phyloP scores from a whole-genome alignment of 306 rosid species.

The Citrullus mucosospermus region DNA sequence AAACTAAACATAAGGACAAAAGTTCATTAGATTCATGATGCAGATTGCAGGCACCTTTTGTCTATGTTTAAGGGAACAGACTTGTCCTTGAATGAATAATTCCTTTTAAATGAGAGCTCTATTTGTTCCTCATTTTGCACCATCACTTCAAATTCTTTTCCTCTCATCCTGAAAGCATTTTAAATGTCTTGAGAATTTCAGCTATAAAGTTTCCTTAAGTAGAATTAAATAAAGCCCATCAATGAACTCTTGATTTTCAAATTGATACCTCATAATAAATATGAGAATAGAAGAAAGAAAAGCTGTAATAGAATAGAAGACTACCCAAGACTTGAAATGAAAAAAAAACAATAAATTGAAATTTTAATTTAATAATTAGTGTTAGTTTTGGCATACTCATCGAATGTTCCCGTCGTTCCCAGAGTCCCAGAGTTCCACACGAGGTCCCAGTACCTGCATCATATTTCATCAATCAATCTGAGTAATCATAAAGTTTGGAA shows the following conservation, averaged over 20 bases:
- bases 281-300: not conserved
- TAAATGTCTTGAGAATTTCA: not conserved
- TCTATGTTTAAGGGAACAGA: slow-evolving; percentile 77
- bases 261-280: not conserved
- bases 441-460: slow-evolving; percentile 87
- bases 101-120: slow-evolving; percentile 74
- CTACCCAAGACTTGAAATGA: not conserved
- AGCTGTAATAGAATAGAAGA: not conserved
- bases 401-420: slow-evolving; percentile 45
- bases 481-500: not conserved
- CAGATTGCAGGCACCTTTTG: slow-evolving; percentile 44
- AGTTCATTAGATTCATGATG: slow-evolving; percentile 2
- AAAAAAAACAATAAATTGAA: not conserved
- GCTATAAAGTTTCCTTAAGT: not conserved
- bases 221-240: not conserved
- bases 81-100: slow-evolving; percentile 39
- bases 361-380: not conserved
- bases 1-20: not conserved
- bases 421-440: slow-evolving; percentile 81
- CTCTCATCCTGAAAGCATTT: slow-evolving; percentile 47
- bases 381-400: slow-evolving; percentile 43
- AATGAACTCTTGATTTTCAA: not conserved
- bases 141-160: slow-evolving; percentile 40
- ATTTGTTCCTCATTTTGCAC: slow-evolving; percentile 72
- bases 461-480: not conserved